These are phyloP conservation scores for Hypoxylon intermedium DNA, from an alignment of 495 filamentous ascomycete genomes.

Conservation along the genomic window DNA sequence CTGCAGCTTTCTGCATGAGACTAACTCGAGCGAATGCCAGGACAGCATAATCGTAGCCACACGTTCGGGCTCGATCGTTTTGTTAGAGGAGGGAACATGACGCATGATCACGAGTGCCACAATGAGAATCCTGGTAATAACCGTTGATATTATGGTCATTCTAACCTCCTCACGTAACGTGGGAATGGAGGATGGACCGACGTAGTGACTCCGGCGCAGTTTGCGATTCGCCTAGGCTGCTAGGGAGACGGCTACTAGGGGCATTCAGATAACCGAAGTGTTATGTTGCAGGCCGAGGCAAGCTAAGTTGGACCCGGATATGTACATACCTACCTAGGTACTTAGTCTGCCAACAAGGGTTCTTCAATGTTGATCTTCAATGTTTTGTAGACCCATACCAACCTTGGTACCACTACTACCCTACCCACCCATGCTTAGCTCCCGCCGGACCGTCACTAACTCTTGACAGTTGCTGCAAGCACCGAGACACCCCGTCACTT, in stretches of 20 bases:
- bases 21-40: constrained; percentile 40
- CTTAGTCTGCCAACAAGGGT: no score
- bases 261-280: no score
- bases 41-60: constrained; percentile 37
- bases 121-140: neutral
- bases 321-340: no score
- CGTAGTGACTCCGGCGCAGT: neutral
- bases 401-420: no score
- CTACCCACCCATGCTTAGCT: neutral
- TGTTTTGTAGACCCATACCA: no score
- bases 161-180: neutral
- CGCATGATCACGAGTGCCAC: constrained; percentile 11
- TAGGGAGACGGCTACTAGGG: no score
- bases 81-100: constrained; percentile 9
- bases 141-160: neutral
- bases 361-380: no score
- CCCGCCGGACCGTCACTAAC: constrained; percentile 1
- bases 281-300: no score
- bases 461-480: constrained; percentile 13
- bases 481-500: no score
- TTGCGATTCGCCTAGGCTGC: no score
- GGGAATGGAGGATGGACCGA: neutral
- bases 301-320: no score
- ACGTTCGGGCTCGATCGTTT: constrained; percentile 21
- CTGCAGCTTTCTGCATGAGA: constrained; percentile 40